Base-by-base conservation (phyloP, 2,329 filamentous ascomycete species). In the Lithohypha guttulata region DNA sequence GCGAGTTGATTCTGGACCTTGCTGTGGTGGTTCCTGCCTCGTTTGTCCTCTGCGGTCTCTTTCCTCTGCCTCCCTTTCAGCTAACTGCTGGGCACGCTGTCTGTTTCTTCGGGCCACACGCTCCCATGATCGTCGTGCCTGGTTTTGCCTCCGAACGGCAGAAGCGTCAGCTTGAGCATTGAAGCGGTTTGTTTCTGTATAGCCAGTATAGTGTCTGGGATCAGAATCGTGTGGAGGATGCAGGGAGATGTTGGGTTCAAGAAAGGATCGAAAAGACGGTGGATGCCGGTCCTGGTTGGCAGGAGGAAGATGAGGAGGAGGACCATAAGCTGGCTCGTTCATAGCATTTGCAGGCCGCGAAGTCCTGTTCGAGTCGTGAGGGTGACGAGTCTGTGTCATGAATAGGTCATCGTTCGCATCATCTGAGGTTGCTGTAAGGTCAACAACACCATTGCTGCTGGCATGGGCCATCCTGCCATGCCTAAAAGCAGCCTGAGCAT, bases 401-500 rank as follows among this genome's bases (percentile, higher is more conserved):
- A 47, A 52, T 17, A 32, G 38, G 30, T 41, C 42, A 35, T 45
- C 42, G 4, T 38, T 32, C 6, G 43, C 27, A 22, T 34, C 28
- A 14, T 43, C 38, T 11, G 43, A 41, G n/a, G 45, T 41, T 17
- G 28, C 33, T 3, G 49, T 51, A 15, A 50, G 41, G 33, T 51
- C 47, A 6, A 47, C 44, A 2, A 39, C 27, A 6, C 30, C 34
- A 17, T 17, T n/a, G 10, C 31, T 38, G 21, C 41, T 29, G 20
- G 17, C 29, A 26, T 26, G 30, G 9, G 30, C 22, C n/a, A 40
- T 34, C 25, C 46, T 17, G 8, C 13, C 35, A 27, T 17, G 38
- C 18, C 28, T 47, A 42, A 39, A 52, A 29, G 49, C 49, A 26
- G 48, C 44, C 43, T 49, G 45, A 14, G 48, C 49, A 34, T 34